Percentiles rank a stretch among this genome's conserved stretches.
phyloP scores from a whole-genome alignment of 2,329 filamentous ascomycete genomes.

The Bimuria novae-zelandiae region DNA sequence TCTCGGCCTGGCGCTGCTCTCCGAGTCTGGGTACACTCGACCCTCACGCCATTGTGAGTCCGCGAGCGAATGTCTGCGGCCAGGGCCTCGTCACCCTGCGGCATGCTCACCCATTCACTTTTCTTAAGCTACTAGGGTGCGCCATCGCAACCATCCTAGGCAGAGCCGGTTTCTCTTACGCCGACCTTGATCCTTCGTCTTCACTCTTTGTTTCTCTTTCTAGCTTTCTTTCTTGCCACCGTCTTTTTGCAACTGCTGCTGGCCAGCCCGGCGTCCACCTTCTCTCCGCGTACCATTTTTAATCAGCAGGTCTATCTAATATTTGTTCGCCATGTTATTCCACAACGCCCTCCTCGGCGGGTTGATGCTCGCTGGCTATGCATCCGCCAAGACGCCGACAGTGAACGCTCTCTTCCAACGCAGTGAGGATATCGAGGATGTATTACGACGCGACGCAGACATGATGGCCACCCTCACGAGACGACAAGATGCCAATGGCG shows the following conservation, averaged over 20 bases:
- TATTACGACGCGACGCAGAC: slow-evolving; percentile 40
- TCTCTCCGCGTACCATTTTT: slow-evolving; percentile 30
- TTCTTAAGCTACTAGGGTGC: slow-evolving; percentile 30
- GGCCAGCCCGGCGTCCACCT: slow-evolving; percentile 36
- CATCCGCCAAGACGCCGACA: slow-evolving; percentile 30
- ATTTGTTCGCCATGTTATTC: slow-evolving; percentile 38
- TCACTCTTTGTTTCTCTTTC: slow-evolving; percentile 34
- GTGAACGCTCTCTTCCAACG: slow-evolving; percentile 35
- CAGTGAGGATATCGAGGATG: slow-evolving; percentile 37
- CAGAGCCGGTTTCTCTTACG: slow-evolving; percentile 36
- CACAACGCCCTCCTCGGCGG: slow-evolving; percentile 33
- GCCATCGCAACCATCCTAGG: slow-evolving; percentile 34
- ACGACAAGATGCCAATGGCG: slow-evolving; percentile 39
- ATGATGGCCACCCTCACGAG: slow-evolving; percentile 42
- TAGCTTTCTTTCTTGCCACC: slow-evolving; percentile 31
- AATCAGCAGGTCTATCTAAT: slow-evolving; percentile 41
- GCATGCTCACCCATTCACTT: slow-evolving; percentile 23
- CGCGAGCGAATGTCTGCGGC: slow-evolving; percentile 19
- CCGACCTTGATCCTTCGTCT: slow-evolving; percentile 29
- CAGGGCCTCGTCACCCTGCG: slow-evolving; percentile 18
- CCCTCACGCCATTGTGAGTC: slow-evolving; percentile 38
- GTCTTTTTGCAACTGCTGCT: slow-evolving; percentile 42
- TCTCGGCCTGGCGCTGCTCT: slow-evolving; percentile 35
- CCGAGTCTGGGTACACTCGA: slow-evolving; percentile 26
- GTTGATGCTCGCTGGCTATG: slow-evolving; percentile 39